Evolutionary conservation across 768 basidiomycete genomes (phyloP).

Genomic region (Lactarius psammicola): DNA sequence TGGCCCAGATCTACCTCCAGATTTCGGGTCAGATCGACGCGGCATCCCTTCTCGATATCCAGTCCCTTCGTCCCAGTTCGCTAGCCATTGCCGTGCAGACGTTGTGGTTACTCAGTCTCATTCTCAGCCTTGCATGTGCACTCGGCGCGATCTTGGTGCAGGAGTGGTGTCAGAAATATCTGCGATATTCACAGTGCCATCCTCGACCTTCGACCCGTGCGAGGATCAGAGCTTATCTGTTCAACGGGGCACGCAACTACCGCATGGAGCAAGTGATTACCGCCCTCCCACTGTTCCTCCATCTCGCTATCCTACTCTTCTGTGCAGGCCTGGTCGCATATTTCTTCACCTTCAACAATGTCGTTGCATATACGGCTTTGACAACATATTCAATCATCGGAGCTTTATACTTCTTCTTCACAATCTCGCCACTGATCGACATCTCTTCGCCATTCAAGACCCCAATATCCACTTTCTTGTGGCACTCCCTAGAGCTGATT

Average conservation of each 20-base stretch:
- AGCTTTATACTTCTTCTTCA: conserved; percentile 10
- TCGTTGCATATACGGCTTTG: conserved; percentile 18
- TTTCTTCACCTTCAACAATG: conserved; percentile 19
- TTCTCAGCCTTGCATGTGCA: conserved; percentile 15
- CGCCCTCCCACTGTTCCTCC: conserved; percentile 21
- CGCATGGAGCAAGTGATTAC: conserved; percentile 12
- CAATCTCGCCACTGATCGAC: conserved; percentile 20
- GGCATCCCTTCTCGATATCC: neutral
- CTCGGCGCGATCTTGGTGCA: conserved; percentile 17
- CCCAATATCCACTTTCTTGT: conserved; percentile 19
- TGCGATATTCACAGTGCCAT: conserved; percentile 11
- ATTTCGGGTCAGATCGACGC: neutral
- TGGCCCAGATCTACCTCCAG: conserved; percentile 19
- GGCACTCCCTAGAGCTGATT: conserved; percentile 8
- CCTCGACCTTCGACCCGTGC: conserved; percentile 20
- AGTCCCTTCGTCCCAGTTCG: neutral
- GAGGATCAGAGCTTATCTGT: conserved; percentile 23
- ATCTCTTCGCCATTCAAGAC: conserved; percentile 26
- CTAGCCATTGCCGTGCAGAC: conserved; percentile 10
- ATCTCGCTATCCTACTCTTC: conserved; percentile 25
- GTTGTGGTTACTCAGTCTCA: conserved; percentile 23
- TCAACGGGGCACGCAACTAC: conserved; percentile 12
- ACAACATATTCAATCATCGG: conserved; percentile 3
- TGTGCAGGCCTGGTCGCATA: conserved; percentile 20
- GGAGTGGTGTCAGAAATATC: conserved; percentile 21